Conservation (phyloP, 1,284 basidiomycete species). For the Pseudozyma flocculosa region DNA sequence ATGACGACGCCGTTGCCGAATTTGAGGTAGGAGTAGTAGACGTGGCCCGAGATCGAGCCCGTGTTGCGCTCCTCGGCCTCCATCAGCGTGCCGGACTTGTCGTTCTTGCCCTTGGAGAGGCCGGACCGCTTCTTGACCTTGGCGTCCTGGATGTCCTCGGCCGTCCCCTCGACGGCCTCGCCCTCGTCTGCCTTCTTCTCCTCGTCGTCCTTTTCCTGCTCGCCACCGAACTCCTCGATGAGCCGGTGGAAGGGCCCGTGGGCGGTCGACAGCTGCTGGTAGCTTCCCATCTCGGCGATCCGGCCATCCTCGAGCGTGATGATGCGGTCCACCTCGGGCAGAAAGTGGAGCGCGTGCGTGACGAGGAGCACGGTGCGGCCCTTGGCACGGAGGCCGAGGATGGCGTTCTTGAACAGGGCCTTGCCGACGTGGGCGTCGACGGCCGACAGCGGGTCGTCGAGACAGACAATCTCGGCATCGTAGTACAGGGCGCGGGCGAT, state of each 20-base stretch:
- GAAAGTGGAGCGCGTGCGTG: conserved; percentile 61
- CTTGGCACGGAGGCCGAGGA: conserved; percentile 37
- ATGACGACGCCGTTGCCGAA: conserved; percentile 68
- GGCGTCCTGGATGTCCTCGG: conserved; percentile 21
- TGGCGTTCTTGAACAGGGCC: conserved; percentile 54
- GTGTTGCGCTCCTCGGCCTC: conserved; percentile 55
- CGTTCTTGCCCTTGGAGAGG: conserved; percentile 23
- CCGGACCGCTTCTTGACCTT: conserved; percentile 31
- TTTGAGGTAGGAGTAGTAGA: conserved; percentile 70
- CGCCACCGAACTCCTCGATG: conserved; percentile 2
- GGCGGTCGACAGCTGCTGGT: conserved; percentile 64
- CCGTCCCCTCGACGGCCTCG: conserved; percentile 6
- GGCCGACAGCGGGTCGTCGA: conserved; percentile 75
- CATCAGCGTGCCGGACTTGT: conserved; percentile 42
- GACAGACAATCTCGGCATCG: conserved; percentile 67
- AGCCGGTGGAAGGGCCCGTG: conserved; percentile 65
- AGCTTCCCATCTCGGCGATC: conserved; percentile 69
- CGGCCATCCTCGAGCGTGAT: conserved; percentile 73
- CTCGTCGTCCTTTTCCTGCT: conserved; percentile 41
- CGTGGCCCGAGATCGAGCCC: conserved; percentile 57
- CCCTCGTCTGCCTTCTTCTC: conserved; percentile 40
- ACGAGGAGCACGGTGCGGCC: conserved; percentile 55
- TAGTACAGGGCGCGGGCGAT: conserved; percentile 74
- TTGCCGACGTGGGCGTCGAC: conserved; percentile 58
- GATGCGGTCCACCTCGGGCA: conserved; percentile 67